phyloP scores from a whole-genome alignment of 139 green algal genomes.

The Closterium sp. region DNA sequence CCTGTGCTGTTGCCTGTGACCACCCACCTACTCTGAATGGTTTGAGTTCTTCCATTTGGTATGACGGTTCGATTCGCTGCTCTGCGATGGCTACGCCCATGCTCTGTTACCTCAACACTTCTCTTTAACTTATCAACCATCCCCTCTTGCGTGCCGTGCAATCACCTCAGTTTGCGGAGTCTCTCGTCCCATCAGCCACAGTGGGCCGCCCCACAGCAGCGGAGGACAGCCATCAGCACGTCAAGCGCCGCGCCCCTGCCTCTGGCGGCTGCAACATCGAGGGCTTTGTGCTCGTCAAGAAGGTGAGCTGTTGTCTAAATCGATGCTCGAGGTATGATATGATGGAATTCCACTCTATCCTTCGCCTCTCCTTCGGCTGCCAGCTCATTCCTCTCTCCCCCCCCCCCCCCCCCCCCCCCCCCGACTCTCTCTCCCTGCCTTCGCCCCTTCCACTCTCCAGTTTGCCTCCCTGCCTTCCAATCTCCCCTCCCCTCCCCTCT shows the following conservation, averaged over 20 bases:
- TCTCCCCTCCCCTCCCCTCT: too few species aligned
- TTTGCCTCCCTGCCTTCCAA: too few species aligned
- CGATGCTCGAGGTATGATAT: too few species aligned
- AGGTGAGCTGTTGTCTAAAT: conserved; percentile 63
- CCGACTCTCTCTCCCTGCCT: too few species aligned
- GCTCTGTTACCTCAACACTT: too few species aligned
- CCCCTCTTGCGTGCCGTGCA: neutral
- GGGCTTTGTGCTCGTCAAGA: conserved; percentile 97
- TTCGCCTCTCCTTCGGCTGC: too few species aligned
- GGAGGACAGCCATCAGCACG: conserved; percentile 1
- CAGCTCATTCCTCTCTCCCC: neutral
- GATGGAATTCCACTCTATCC: neutral
- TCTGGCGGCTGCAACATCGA: conserved; percentile 56
- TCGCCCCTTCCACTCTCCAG: too few species aligned
- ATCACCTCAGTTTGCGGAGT: conserved; percentile 71
- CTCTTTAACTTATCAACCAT: neutral
- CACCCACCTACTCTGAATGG: too few species aligned
- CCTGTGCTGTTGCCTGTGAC: neutral
- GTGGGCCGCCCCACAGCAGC: neutral
- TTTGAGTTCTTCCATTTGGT: neutral
- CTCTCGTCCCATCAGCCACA: conserved; percentile 66
- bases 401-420: too few species aligned
- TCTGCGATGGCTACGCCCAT: neutral
- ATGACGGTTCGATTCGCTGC: too few species aligned
- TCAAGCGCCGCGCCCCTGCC: neutral